These are phyloP conservation scores for Eucalyptus tenuipes DNA, from an alignment of 345 rosid genomes.

Conservation along the genomic window DNA sequence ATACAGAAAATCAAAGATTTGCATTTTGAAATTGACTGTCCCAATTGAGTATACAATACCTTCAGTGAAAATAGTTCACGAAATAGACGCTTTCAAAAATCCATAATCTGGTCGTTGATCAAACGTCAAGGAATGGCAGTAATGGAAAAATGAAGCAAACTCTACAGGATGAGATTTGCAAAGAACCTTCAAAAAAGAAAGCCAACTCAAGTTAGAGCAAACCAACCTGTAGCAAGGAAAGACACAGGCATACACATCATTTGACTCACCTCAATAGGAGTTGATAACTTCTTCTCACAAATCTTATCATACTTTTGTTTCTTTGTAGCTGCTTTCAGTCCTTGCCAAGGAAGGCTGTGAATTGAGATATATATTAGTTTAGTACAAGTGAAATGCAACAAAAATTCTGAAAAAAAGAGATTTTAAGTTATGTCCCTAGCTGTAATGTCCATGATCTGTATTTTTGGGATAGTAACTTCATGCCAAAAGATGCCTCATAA, in stretches of 20 bases:
- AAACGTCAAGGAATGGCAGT: slow-evolving; percentile 74
- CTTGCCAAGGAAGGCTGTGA: slow-evolving; percentile 89
- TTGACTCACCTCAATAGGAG: slow-evolving; percentile 77
- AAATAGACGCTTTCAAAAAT: slow-evolving; percentile 66
- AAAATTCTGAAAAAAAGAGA: neutral
- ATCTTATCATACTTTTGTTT: slow-evolving; percentile 87
- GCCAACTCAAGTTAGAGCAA: neutral
- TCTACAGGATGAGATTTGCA: slow-evolving; percentile 65
- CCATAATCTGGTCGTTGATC: slow-evolving; percentile 89
- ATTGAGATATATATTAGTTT: neutral
- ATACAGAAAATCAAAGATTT: neutral
- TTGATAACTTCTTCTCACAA: slow-evolving; percentile 80
- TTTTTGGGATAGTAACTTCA: neutral
- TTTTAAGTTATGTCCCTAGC: neutral
- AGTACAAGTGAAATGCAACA: neutral
- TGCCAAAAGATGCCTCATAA: neutral
- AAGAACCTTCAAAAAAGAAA: slow-evolving; percentile 37
- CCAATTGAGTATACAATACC: slow-evolving; percentile 16
- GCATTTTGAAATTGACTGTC: neutral
- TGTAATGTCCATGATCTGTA: neutral
- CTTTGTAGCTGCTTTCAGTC: slow-evolving; percentile 80
- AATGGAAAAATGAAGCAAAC: slow-evolving; percentile 76
- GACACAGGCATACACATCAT: neutral
- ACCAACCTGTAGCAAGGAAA: neutral
- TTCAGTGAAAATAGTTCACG: slow-evolving; percentile 68